These are phyloP conservation scores for Kwoniella sp. DNA, from an alignment of 768 basidiomycete genomes.

Conservation along the genomic window DNA sequence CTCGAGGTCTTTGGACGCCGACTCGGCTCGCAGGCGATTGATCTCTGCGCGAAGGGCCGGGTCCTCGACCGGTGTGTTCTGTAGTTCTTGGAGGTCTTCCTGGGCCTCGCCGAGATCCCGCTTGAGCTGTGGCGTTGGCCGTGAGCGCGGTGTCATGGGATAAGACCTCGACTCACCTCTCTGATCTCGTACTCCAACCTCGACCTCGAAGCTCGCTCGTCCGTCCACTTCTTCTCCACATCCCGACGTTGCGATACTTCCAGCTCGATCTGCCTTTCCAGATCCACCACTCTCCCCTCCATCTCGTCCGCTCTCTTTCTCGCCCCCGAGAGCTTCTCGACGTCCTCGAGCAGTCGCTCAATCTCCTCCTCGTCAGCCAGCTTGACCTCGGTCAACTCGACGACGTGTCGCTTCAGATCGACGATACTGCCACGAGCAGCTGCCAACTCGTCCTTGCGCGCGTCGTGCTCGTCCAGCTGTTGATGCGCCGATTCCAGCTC, in stretches of 20 bases:
- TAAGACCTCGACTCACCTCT: conserved; percentile 17
- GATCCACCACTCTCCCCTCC: conserved; percentile 56
- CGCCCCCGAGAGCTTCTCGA: conserved; percentile 55
- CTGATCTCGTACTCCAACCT: conserved; percentile 54
- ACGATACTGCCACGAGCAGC: conserved; percentile 13
- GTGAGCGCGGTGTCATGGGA: no score
- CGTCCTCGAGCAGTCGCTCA: conserved; percentile 39
- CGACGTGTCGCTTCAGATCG: conserved; percentile 41
- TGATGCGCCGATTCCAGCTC: conserved; percentile 3
- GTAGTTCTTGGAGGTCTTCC: no score
- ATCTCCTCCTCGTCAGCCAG: conserved; percentile 53
- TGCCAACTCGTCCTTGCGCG: neutral
- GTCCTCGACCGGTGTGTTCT: no score
- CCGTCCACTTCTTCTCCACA: conserved; percentile 52
- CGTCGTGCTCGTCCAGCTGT: conserved; percentile 24
- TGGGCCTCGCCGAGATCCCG: no score
- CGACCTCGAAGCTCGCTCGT: conserved; percentile 54
- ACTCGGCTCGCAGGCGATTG: conserved; percentile 63
- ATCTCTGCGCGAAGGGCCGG: conserved; percentile 17
- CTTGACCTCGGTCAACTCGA: conserved; percentile 49
- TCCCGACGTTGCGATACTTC: conserved; percentile 47
- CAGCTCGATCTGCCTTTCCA: conserved; percentile 25
- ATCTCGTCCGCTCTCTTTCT: conserved; percentile 58
- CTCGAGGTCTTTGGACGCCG: conserved; percentile 77
- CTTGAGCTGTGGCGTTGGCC: no score